Conservation (phyloP, 305 asterid genomes). For the Fraxinus velutina region DNA sequence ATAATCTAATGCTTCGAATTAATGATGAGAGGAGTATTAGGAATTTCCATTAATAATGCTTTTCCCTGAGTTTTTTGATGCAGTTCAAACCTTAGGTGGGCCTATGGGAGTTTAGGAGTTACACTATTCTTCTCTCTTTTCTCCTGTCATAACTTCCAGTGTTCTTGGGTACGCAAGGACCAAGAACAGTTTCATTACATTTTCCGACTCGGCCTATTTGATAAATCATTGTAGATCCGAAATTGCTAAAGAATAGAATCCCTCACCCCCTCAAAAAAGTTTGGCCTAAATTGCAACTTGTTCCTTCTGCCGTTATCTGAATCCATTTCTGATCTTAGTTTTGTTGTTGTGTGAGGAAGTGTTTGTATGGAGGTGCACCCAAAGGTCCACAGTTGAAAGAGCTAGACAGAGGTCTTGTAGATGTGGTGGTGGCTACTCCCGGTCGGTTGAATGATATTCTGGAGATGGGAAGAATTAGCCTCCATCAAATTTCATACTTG, state of each 20-base stretch:
- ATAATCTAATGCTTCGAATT: neutral
- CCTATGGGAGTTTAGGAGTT: neutral
- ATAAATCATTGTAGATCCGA: neutral
- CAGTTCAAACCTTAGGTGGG: neutral
- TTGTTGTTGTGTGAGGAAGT: slow-evolving; percentile 40
- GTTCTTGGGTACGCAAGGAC: neutral
- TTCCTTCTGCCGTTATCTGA: neutral
- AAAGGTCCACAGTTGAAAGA: slow-evolving; percentile 89
- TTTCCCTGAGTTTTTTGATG: neutral
- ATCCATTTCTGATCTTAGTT: slow-evolving; percentile 22
- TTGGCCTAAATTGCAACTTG: neutral
- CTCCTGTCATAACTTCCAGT: neutral
- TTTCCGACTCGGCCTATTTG: neutral
- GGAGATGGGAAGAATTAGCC: slow-evolving; percentile 88
- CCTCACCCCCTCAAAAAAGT: neutral
- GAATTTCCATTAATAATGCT: neutral
- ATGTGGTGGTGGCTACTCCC: slow-evolving; percentile 95
- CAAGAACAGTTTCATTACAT: neutral
- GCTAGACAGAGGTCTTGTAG: slow-evolving; percentile 70
- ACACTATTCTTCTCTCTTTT: neutral
- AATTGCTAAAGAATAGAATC: neutral
- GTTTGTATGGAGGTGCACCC: slow-evolving; percentile 86
- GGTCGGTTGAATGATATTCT: slow-evolving; percentile 95
- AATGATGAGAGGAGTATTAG: neutral
- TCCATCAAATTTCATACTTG: slow-evolving; percentile 82